Percentiles rank a stretch among this genome's conserved stretches.
Evolutionary conservation across 2,329 filamentous ascomycete species (phyloP).

Genomic region (Elsinoe arachidis): DNA sequence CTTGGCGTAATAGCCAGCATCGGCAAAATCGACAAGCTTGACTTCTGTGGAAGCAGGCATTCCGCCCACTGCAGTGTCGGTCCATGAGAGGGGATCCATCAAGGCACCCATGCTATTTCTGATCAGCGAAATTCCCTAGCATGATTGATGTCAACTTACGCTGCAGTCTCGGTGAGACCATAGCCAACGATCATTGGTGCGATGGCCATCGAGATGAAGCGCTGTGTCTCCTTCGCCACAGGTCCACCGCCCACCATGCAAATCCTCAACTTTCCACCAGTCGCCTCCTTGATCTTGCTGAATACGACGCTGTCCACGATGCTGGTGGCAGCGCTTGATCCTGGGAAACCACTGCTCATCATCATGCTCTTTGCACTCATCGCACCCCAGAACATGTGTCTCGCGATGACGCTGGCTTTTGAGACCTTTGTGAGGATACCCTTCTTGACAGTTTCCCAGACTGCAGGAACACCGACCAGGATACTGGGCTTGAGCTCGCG

Average conservation of each 20-base stretch:
- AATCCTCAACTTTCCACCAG: conserved; percentile 78
- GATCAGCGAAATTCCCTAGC: conserved; percentile 7
- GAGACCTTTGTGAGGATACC: conserved; percentile 77
- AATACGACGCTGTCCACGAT: conserved; percentile 79
- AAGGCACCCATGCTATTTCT: conserved; percentile 58
- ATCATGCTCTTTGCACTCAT: conserved; percentile 54
- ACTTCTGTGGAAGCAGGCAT: conserved; percentile 70
- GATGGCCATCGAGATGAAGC: conserved; percentile 84
- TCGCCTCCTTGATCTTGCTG: conserved; percentile 81
- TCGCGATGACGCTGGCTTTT: conserved; percentile 58
- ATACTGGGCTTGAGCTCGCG: conserved; percentile 82
- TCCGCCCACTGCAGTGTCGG: conserved; percentile 66
- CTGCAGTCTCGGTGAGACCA: conserved; percentile 79
- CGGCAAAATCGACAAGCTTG: conserved; percentile 83
- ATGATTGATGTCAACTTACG: conserved; percentile 32
- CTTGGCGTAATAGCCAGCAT: conserved; percentile 74
- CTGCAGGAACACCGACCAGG: conserved; percentile 86
- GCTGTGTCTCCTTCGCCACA: conserved; percentile 76
- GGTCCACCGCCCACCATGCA: conserved; percentile 93
- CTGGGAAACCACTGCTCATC: conserved; percentile 44
- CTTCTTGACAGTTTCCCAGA: conserved; percentile 97
- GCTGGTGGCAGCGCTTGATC: conserved; percentile 45
- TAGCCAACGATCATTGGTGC: conserved; percentile 94
- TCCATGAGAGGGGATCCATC: conserved; percentile 78
- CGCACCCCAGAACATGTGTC: conserved; percentile 68